A percentile compares a stretch with the other conserved stretches of the same genome.
phyloP scores from a whole-genome alignment of 257 asterid genomes.

The Paulownia fortunei region DNA sequence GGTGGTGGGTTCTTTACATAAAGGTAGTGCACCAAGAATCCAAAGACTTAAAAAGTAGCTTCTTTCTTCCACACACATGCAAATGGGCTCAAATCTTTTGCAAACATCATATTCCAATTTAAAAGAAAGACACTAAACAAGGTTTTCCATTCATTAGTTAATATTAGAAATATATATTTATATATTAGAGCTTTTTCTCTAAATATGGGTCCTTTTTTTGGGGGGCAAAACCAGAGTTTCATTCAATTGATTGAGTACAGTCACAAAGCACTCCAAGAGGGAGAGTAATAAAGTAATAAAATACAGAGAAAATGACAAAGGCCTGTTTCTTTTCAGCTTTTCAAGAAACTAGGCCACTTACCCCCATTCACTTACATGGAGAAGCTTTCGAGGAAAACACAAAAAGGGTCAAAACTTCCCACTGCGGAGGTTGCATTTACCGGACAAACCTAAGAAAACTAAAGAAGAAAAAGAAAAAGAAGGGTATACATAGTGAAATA shows the following conservation, averaged over 20 bases:
- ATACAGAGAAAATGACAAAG: conserved; percentile 43
- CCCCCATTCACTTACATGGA: conserved; percentile 48
- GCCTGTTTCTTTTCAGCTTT: conserved; percentile 51
- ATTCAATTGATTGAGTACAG: background rate
- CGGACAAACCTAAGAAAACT: conserved; percentile 45
- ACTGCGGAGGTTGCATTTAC: conserved; percentile 41
- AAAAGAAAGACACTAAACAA: background rate
- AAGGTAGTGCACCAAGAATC: conserved; percentile 42
- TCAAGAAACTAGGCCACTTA: conserved; percentile 53
- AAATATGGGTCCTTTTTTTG: background rate
- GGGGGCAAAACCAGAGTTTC: background rate
- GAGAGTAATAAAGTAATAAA: conserved; percentile 14
- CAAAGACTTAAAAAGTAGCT: conserved; percentile 22
- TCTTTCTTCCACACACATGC: conserved; percentile 34
- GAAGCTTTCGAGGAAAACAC: conserved; percentile 37
- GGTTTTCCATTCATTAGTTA: background rate
- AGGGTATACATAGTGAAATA: conserved; percentile 6
- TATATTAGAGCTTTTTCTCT: too few species aligned
- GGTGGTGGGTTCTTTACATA: conserved; percentile 34
- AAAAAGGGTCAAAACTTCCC: conserved; percentile 49
- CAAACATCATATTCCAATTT: conserved; percentile 25
- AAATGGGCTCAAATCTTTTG: conserved; percentile 20
- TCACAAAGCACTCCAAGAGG: conserved; percentile 12
- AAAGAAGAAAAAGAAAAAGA: conserved; percentile 1
- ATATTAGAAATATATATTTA: background rate